Evolutionary conservation across 75 land plant species (phyloP), one percentile per base, ranked within the genome.

Genomic region (Sequoiadendron giganteum): DNA sequence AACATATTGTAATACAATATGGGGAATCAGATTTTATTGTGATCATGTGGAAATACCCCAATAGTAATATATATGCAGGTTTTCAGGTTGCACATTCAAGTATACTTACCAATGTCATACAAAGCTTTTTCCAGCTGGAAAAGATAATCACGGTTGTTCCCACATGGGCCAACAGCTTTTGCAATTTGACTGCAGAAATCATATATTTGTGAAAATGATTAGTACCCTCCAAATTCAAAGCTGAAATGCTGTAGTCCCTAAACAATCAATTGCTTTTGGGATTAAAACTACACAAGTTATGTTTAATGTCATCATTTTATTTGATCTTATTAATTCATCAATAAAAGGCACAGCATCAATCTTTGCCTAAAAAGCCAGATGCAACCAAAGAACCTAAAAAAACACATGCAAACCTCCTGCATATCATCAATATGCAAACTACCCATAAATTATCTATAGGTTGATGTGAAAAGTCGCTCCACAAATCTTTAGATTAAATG

Each of bases 81-180:
- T 14, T 54, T 0, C 14, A 54, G 56, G 56, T 19, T 72, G 28
- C 32, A 16, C 10, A 32, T 40, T 39, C 65, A 25, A 54, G 18
- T 85, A 42, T 47, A 47, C 90, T 72, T 89, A 97, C 99, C 99
- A 77, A 98, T 97, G 82, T 94, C 94, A 89, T 82, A 90, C 86
- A 98, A 68, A 61, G 97, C 99, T 87, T 98, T 98, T 90, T 97
- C 99, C 28, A 98, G 55, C 54, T 86, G 86, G 89, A 98, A 98
- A 86, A 98, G 87, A 88, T 98, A 98, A 40, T 98, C 99, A 72
- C 94, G 91, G 86, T 98, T 98, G 89, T 97, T 95, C 2, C 99
- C 99, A 68, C 96, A 95, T n/a, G 99, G 99, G 10, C 99, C 99
- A 84, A 78, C 70, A 3, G 97, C 97, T 32, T 89, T 93, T 75